Base-by-base conservation (phyloP, 2,329 filamentous ascomycete species). In the Xylariaceae sp. region DNA sequence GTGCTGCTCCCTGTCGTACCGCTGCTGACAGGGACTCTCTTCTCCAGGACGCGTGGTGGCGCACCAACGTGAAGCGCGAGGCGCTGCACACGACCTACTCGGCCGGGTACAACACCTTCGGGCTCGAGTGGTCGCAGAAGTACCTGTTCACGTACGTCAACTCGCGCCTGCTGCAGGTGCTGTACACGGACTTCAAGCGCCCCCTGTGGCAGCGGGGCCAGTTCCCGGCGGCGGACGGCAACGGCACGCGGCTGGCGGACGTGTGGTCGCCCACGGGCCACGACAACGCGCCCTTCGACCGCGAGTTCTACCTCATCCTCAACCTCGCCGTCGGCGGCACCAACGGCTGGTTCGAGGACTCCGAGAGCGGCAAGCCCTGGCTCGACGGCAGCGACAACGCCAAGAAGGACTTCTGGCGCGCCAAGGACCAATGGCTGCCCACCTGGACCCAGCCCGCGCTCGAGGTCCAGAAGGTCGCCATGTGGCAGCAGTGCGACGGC, bases 121-220 rank as follows among this genome's bases (percentile, higher is more conserved):
- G 86, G 11, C 59, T 93, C 3, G 86, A 93, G 60, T 93, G 86
- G 86, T 87, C 77, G 32, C 74, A 90, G 48, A 90, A 89, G 58
- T 92, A 93, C 57, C 65, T 92, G 39, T 93, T 90, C 64, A 89
- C 83, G 16, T 93, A 88, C 55, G 71, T 93, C 64, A 82, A 92
- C 67, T 81, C 75, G 29, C 79, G 83, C 10, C 73, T 93, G 14
- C 67, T 88, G 18, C 84, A 90, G 56, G 83, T 90, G 32, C 70
- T 87, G 41, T 93, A 88, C 65, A 80, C 75, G 46, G 83, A 80
- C 57, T 88, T 88, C 51, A 65, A 80, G 47, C 54, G 73, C 47
- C 68, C 75, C 8, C 72, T 88, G 51, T 88, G 78, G 75, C 45
- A 75, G 45, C 75, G 79, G 30, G 83, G 83, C 18, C 60, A 68